Evolutionary conservation across 768 basidiomycete genomes (phyloP).

Genomic region (Boletus reticuloceps): DNA sequence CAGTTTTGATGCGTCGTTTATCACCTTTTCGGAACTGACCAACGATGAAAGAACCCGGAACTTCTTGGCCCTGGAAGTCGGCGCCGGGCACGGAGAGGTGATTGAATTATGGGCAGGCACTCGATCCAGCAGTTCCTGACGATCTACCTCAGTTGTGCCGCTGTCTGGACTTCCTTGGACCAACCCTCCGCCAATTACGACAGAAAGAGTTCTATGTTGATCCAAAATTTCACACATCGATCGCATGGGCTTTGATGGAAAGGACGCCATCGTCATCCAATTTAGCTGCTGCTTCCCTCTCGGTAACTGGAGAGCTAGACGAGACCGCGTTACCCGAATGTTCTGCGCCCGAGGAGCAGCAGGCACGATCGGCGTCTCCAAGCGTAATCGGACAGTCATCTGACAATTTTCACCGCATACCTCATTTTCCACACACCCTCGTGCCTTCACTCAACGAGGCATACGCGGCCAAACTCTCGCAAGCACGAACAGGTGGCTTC

Average conservation of each 20-base stretch:
- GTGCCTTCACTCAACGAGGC: constrained; percentile 49
- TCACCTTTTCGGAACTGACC: constrained; percentile 61
- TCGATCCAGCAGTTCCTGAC: constrained; percentile 7
- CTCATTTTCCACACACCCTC: constrained; percentile 47
- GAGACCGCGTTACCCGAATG: neutral
- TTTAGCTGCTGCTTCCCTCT: constrained; percentile 1
- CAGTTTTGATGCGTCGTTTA: constrained; percentile 75
- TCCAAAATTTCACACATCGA: constrained; percentile 86
- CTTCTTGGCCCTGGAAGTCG: constrained; percentile 79
- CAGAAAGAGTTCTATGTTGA: constrained; percentile 77
- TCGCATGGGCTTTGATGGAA: constrained; percentile 81
- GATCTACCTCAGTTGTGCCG: constrained; percentile 49
- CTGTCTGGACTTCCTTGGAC: constrained; percentile 55
- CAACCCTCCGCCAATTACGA: constrained; percentile 55
- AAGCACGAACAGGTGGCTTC: constrained; percentile 46
- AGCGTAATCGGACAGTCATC: constrained; percentile 6
- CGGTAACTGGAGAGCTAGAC: neutral
- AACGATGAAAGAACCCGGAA: constrained; percentile 82
- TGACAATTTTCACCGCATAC: constrained; percentile 44
- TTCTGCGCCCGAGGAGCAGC: constrained; percentile 3
- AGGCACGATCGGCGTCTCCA: constrained; percentile 1
- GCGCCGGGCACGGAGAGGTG: constrained; percentile 81
- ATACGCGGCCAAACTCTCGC: constrained; percentile 42
- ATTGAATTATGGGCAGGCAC: constrained; percentile 11
- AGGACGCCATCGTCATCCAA: constrained; percentile 3